Percentiles rank a stretch among this genome's conserved stretches.
These are phyloP conservation scores for Leccinum insigne DNA, from an alignment of 1,284 basidiomycete genomes.

Conservation along the genomic window DNA sequence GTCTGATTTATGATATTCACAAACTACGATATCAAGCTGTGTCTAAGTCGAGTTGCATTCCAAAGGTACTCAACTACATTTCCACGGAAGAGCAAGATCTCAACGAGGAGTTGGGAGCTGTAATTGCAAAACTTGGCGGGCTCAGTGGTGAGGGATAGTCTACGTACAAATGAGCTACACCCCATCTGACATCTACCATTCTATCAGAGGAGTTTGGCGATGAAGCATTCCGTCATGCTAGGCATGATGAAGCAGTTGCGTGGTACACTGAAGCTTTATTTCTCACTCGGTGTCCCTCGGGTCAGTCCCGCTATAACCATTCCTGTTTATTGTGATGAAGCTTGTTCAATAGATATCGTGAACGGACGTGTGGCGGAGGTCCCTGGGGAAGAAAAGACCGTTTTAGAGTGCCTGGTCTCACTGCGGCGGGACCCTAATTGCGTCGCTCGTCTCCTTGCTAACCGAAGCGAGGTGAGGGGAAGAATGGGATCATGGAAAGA, in stretches of 20 bases:
- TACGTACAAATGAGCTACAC: background rate
- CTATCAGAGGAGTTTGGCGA: background rate
- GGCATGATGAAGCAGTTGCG: slow-evolving; percentile 3
- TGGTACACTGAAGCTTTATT: slow-evolving; percentile 10
- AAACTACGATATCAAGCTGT: background rate
- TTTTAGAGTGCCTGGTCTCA: background rate
- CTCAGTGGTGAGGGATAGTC: background rate
- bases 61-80: background rate
- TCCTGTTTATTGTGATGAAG: too few species aligned
- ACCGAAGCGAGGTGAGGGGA: slow-evolving; percentile 4
- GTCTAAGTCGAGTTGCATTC: background rate
- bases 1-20: background rate
- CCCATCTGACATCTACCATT: background rate
- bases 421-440: background rate
- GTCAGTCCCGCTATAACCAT: background rate
- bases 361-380: background rate
- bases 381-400: background rate
- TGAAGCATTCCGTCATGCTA: background rate
- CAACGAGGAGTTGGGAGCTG: background rate
- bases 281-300: slow-evolving; percentile 1
- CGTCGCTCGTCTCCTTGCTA: slow-evolving; percentile 8
- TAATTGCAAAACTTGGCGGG: background rate
- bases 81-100: background rate
- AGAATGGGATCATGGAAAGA: background rate
- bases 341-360: background rate